Percentiles rank a stretch among this genome's conserved stretches.
phyloP scores from a whole-genome alignment of 1,284 basidiomycete species.

The Ceratobasidium papillatum region DNA sequence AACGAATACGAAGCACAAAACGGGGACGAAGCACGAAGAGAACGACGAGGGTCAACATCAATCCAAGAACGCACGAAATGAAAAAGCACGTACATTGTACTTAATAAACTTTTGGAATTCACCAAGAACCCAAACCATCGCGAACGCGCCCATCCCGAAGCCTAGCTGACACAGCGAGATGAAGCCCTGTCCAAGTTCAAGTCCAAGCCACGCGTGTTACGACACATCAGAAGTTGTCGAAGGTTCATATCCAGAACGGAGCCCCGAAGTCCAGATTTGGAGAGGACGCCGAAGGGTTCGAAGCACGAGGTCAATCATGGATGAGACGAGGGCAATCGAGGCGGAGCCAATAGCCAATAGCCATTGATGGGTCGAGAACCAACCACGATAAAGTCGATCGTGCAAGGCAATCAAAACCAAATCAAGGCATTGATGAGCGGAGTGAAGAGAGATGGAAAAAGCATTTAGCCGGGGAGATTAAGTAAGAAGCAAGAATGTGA shows the following conservation, averaged over 20 bases:
- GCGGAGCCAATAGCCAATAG: no score
- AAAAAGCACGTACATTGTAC: slow-evolving; percentile 46
- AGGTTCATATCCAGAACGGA: no score
- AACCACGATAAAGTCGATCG: no score
- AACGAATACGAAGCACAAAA: neutral
- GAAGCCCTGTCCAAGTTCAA: neutral
- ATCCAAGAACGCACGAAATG: neutral
- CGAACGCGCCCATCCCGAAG: slow-evolving; percentile 21
- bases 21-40: neutral
- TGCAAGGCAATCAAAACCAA: neutral
- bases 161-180: slow-evolving; percentile 10
- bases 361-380: no score
- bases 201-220: no score
- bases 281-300: no score
- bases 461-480: slow-evolving; percentile 23
- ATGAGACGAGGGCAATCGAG: no score
- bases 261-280: no score
- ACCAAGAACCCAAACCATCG: slow-evolving; percentile 43
- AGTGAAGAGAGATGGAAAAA: slow-evolving; percentile 27
- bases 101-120: slow-evolving; percentile 46
- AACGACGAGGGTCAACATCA: neutral
- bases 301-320: no score
- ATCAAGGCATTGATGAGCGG: neutral
- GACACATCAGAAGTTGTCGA: no score
- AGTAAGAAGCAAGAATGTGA: neutral